Base-by-base conservation (phyloP, 1,284 basidiomycete genomes). In the Ganoderma lingzhi region DNA sequence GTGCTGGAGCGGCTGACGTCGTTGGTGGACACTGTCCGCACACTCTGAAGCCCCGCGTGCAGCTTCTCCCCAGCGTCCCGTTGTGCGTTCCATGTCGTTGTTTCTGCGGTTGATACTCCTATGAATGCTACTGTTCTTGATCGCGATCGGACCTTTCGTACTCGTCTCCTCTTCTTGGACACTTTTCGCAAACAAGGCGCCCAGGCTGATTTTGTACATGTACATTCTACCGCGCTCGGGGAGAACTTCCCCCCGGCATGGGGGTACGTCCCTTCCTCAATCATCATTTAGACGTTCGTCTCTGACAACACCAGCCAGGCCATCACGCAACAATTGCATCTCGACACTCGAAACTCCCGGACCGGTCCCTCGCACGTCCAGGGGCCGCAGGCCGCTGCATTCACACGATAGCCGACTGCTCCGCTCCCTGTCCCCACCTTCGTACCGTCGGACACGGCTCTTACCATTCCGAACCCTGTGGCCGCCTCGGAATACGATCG, bases 21-120 rank as follows among this genome's bases (percentile, higher is more conserved):
- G 17, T 64, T 76, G 2, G 78, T 80, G 45, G 68, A 69, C 19
- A 73, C 71, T 19, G 75, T 78, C 55, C 76, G 75, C 14, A 68
- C 71, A 14, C 6, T 72, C 3, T 75, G 67, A 68, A 32, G 58
- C 59, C 42, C 45, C 14, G 32, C 58, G 37, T 9, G 10, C n/a
- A 4, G 58, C 35, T 28, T 28, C 56, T 60, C 12, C n/a, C 14
- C 17, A 37, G 30, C 3, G 37, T 39, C 23, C 19, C 23, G 23
- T 23, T 23, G 23, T 23, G 23, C 10, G n/a, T 59, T 60, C 58
- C n/a, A 42, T 41, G 35, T 42, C n/a, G 19, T 23, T 23, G 23
- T 23, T 23, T 23, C 58, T 12, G 37, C 12, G 39, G 19, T 28
- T 42, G 37, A 1, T 59, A 59, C 14, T 19, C 35, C 39, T 60